Base-by-base conservation (phyloP, 306 rosid genomes). In the Cucumis cinereus region DNA sequence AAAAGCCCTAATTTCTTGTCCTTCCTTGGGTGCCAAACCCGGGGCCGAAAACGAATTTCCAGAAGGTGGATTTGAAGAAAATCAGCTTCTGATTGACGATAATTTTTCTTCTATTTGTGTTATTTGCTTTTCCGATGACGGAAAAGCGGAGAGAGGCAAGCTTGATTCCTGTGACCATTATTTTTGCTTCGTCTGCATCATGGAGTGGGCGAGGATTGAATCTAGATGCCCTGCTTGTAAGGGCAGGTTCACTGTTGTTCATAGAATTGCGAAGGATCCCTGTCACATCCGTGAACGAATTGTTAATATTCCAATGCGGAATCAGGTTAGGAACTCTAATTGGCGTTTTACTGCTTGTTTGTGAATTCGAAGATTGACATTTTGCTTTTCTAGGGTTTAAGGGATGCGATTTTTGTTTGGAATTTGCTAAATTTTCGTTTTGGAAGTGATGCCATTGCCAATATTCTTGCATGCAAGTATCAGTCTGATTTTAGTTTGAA, bases 191-290 rank as follows among this genome's bases (percentile, higher is more conserved):
- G 79, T 86, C 4, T 93, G 98, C 85, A 89, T 93, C 76, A 85
- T 88, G 88, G 95, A 89, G 71, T 93, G 93, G 97, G 79, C 97
- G 8, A 93, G 87, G 74, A 87, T 82, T 26, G 97, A 90, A 78
- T 93, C 97, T 11, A 89, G 89, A 10, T 93, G 97, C 83, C 97
- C 98, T 43, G 75, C 90, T 1, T 93, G 93, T 75, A 89, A 90
- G 54, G 93, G 89, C n/a, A 77, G 98, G 41, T 93, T 93, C 85
- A 60, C 77, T 61, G 73, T 84, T 78, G 84, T 91, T 82, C 87
- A 82, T 23, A 79, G 92, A 24, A 85, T 74, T 11, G 83, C 89
- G 4, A 88, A 62, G 67, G 75, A 26, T 19, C 86, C 81, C 30
- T 66, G 84, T 36, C 76, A 81, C 61, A 60, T 82, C 47, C 81